Evolutionary conservation across 805 yeast genomes (phyloP), one percentile per base, ranked within the genome.

Genomic region (Saccharomycopsis fermentans): DNA sequence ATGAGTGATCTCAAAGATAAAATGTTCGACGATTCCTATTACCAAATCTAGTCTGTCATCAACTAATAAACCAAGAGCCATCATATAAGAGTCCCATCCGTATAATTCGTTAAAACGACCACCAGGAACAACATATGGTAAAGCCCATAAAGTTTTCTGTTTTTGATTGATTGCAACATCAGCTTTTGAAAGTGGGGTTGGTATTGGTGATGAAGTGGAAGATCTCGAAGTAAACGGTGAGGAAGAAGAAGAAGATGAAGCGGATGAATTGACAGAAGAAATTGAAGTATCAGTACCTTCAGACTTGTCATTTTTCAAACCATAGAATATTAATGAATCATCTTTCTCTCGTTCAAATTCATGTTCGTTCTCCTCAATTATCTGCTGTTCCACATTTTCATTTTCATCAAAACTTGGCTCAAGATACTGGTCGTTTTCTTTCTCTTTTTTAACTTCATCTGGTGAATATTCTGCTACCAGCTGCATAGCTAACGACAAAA

Each of bases 41-140:
- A 96, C 92, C 39, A 91, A 76, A 47, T 84, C 87, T 21, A 82
- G 70, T 55, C 82, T 77, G 43, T 78, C 80, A 66, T 87, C 86
- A 32, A 80, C 78, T 29, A 94, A 69, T 48, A 94, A 75, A 1
- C 98, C 99, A 27, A 90, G 71, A 0, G 94, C 81, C 68, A 86
- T 90, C 86, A 94, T 87, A 68, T 94, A 92, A 1, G 97, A 90
- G 70, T 92, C 99, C 99, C 99, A 92, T 14, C 98, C 99, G 67
- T 94, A 92, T 59, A 90, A 79, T 73, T 92, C 99, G 73, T 94
- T 94, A 72, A 92, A 92, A 63, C 99, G 77, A 27, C 99, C 98
- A n/a, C 99, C 99, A 0, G 99, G 99, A 26, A 92, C 98, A 21
- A 89, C 87, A 70, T 92, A 92, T 0, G 96, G 96, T 66, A 79